A percentile compares a stretch with the other conserved stretches of the same genome.
These are phyloP conservation scores for Alternaria triticina DNA, from an alignment of 2,329 filamentous ascomycete genomes.

Conservation along the genomic window DNA sequence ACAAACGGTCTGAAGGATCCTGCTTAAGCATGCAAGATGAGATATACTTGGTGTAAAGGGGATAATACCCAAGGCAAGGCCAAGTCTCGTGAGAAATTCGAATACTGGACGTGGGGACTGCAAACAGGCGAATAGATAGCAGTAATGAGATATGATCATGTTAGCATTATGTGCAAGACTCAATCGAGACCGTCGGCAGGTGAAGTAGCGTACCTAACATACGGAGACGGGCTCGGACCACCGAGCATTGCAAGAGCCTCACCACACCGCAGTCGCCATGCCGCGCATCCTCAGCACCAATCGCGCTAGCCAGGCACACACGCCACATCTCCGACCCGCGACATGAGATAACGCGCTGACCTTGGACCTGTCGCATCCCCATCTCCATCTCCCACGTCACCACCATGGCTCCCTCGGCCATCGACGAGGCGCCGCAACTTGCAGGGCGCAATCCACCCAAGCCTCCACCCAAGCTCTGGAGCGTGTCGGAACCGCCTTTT, in stretches of 20 bases:
- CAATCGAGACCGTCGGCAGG: not conserved
- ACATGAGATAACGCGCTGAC: conserved; percentile 32
- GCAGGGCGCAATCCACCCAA: conserved; percentile 59
- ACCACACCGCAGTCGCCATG: conserved; percentile 21
- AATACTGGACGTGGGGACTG: not conserved
- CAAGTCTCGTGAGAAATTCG: not conserved
- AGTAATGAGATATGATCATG: conserved; percentile 7
- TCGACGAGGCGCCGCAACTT: conserved; percentile 47
- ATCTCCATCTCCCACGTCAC: conserved; percentile 9
- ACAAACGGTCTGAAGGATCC: conserved; percentile 85
- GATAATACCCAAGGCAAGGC: not conserved
- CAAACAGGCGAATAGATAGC: not conserved
- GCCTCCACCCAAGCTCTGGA: conserved; percentile 60
- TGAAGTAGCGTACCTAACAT: conserved; percentile 1
- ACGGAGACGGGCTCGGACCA: conserved; percentile 34
- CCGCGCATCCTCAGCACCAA: conserved; percentile 18
- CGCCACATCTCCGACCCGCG: conserved; percentile 22
- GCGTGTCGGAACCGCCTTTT: conserved; percentile 65
- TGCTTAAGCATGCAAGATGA: conserved; percentile 53
- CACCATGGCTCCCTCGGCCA: conserved; percentile 48
- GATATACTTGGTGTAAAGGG: not conserved
- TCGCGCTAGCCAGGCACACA: conserved; percentile 22
- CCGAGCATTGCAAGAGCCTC: conserved; percentile 23
- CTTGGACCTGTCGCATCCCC: conserved; percentile 8
- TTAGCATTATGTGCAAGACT: not conserved